Percentiles rank a stretch among this genome's conserved stretches.
These are phyloP conservation scores for Vaccinium darrowii DNA, from an alignment of 148 eudicot species.

Conservation along the genomic window DNA sequence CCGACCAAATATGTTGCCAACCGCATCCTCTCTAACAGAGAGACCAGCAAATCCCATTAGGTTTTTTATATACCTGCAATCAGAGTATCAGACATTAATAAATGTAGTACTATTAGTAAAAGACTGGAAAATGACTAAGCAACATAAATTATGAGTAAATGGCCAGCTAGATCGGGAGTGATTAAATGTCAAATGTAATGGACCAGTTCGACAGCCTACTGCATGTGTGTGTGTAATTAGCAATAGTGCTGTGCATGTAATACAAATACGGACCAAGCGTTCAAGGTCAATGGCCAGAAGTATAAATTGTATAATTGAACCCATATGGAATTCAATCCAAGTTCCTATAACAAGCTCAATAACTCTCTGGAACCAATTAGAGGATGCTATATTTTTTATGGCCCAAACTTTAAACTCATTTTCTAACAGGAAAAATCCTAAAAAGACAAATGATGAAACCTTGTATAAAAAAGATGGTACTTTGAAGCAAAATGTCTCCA, in stretches of 20 bases:
- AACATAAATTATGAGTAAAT: background rate
- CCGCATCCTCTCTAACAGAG: conserved; percentile 89
- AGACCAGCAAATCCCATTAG: conserved; percentile 92
- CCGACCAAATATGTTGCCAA: conserved; percentile 95
- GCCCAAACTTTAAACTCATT: background rate
- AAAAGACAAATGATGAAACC: background rate
- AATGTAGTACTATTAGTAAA: background rate
- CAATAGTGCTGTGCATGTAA: background rate
- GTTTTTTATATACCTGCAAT: conserved; percentile 72
- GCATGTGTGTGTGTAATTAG: background rate
- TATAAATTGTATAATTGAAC: background rate
- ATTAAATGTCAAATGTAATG: background rate
- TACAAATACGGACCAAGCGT: background rate
- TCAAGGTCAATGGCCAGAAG: background rate
- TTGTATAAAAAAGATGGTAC: background rate
- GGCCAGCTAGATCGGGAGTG: background rate
- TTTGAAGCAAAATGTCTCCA: background rate
- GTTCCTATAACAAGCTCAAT: background rate
- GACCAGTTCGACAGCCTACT: background rate
- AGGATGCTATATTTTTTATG: background rate
- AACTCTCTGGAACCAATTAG: background rate
- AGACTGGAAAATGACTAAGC: background rate
- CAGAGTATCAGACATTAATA: conserved; percentile 12
- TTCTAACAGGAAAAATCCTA: background rate
- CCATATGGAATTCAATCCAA: background rate